Evolutionary conservation across 2,329 filamentous ascomycete genomes (phyloP).

Genomic region (Thyridium curvatum): DNA sequence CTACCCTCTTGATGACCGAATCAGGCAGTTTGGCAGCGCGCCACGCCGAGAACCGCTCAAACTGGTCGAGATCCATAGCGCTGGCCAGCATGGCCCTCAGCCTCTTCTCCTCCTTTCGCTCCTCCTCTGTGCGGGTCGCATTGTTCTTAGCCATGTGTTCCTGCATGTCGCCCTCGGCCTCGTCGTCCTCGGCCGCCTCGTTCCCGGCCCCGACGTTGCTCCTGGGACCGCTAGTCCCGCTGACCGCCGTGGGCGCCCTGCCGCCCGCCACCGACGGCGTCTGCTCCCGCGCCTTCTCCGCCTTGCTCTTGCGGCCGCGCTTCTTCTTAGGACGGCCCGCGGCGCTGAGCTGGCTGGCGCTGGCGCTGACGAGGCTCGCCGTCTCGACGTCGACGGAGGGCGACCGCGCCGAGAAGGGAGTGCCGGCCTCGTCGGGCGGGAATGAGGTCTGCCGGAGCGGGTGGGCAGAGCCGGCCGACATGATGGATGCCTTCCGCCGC

Average conservation of each 20-base stretch:
- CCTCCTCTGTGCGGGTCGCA: conserved; percentile 38
- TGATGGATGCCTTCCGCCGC: conserved; percentile 64
- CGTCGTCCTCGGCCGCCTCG: conserved; percentile 49
- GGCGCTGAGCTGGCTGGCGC: conserved; percentile 52
- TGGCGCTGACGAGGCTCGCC: conserved; percentile 54
- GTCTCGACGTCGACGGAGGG: conserved; percentile 61
- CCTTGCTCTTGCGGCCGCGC: conserved; percentile 55
- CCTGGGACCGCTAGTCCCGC: conserved; percentile 26
- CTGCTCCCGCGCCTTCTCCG: conserved; percentile 42
- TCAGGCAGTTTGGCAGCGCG: conserved; percentile 63
- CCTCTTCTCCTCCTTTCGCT: conserved; percentile 60
- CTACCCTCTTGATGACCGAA: conserved; percentile 60
- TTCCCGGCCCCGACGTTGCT: conserved; percentile 29
- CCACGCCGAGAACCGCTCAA: conserved; percentile 65
- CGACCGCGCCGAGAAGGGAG: conserved; percentile 52
- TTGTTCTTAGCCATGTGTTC: conserved; percentile 20
- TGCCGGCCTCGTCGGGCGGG: conserved; percentile 56
- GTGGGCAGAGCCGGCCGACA: conserved; percentile 54
- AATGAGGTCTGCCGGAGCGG: conserved; percentile 78
- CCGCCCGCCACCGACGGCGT: conserved; percentile 40
- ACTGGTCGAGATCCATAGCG: conserved; percentile 60
- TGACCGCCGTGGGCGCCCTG: conserved; percentile 35
- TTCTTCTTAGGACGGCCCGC: conserved; percentile 47
- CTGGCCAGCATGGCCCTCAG: conserved; percentile 56
- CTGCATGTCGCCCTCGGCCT: conserved; percentile 22